Evolutionary conservation across 2,329 filamentous ascomycete genomes (phyloP).

Genomic region (Macrophomina phaseolina): DNA sequence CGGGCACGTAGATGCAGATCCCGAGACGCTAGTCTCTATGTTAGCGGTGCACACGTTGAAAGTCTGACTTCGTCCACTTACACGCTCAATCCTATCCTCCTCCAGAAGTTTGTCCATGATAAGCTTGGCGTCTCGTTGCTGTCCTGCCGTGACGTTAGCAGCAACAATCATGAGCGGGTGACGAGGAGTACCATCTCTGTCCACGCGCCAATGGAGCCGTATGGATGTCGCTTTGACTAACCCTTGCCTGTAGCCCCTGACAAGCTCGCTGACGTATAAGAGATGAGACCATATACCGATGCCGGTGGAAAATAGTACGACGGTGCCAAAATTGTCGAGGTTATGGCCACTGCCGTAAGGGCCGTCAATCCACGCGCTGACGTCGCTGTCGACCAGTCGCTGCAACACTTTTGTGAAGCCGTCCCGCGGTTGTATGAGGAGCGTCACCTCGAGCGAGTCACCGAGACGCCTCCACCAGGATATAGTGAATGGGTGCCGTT

Average conservation of each 20-base stretch:
- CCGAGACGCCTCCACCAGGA: slow-evolving; percentile 2
- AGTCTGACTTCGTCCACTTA: background rate
- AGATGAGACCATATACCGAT: slow-evolving; percentile 31
- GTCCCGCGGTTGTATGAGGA: slow-evolving; percentile 27
- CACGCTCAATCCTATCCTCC: background rate
- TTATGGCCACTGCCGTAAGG: slow-evolving; percentile 30
- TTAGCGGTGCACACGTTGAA: background rate
- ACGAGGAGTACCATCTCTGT: background rate
- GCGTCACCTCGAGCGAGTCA: slow-evolving; percentile 23
- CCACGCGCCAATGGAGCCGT: slow-evolving; percentile 24
- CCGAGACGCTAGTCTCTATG: background rate
- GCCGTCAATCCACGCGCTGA: slow-evolving; percentile 22
- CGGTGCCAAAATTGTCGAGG: slow-evolving; percentile 30
- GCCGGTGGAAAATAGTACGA: slow-evolving; percentile 30
- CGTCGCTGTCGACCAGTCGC: background rate
- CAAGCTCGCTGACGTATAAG: slow-evolving; percentile 29
- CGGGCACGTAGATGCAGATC: background rate
- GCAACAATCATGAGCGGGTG: background rate
- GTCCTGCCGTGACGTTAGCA: background rate
- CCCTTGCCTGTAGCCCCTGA: slow-evolving; percentile 27
- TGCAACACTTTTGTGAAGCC: slow-evolving; percentile 30
- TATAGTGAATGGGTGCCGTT: slow-evolving; percentile 46
- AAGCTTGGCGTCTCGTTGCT: background rate
- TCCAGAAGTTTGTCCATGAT: background rate
- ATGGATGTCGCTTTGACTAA: slow-evolving; percentile 31